Percentiles rank a stretch among this genome's conserved stretches.
These are phyloP conservation scores for Colletotrichum echinochloae DNA, from an alignment of 2,329 filamentous ascomycete species.

Conservation along the genomic window DNA sequence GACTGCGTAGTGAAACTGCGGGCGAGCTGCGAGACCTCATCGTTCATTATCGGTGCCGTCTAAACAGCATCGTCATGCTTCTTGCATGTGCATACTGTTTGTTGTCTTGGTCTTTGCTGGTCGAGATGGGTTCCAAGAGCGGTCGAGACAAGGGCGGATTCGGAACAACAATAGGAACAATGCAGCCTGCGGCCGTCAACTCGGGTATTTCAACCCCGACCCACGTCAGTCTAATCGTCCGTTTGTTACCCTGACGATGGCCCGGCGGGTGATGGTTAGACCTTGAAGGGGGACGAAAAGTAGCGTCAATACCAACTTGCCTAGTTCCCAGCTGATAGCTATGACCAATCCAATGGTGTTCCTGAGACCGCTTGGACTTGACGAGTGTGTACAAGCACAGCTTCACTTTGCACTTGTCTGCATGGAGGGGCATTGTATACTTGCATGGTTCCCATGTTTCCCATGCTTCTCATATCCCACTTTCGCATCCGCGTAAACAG, in stretches of 20 bases:
- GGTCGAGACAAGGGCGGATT: neutral
- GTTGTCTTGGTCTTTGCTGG: neutral
- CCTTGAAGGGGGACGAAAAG: neutral
- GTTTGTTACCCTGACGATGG: neutral
- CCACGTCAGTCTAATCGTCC: neutral
- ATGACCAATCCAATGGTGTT: neutral
- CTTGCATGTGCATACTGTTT: constrained; percentile 19
- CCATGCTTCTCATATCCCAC: neutral
- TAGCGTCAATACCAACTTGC: neutral
- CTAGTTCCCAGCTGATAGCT: neutral
- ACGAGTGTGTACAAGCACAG: neutral
- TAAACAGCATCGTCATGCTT: constrained; percentile 6
- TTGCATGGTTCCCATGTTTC: no score
- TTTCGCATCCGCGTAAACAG: neutral
- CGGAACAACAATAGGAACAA: neutral
- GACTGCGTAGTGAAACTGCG: constrained; percentile 46
- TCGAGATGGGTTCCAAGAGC: neutral
- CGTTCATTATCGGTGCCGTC: constrained; percentile 15
- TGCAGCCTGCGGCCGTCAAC: no score
- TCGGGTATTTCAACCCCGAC: neutral
- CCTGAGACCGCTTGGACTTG: neutral
- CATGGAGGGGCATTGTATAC: neutral
- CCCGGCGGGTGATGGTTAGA: neutral
- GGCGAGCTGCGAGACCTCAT: constrained; percentile 46
- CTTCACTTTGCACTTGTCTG: neutral